Evolutionary conservation across 2,329 filamentous ascomycete species (phyloP).

Genomic region (Dactylellina sp.): DNA sequence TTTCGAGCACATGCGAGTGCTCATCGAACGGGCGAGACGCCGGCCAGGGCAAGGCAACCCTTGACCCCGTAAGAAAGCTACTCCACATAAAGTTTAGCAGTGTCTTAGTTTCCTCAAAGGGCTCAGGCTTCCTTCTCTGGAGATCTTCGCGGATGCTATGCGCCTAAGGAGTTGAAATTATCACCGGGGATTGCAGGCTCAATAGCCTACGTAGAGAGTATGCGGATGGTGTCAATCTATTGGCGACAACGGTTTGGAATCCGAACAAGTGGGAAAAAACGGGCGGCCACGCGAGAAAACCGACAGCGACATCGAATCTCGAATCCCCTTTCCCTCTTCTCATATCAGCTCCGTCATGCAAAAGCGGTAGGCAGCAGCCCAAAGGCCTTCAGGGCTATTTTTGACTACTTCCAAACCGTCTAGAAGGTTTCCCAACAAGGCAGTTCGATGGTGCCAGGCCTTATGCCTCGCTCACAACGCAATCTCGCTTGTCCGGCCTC

Average conservation of each 20-base stretch:
- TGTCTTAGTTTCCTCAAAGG: slow-evolving; percentile 52
- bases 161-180: slow-evolving; percentile 32
- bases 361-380: slow-evolving; percentile 52
- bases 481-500: slow-evolving; percentile 51
- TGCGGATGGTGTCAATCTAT: not conserved
- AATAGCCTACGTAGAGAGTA: not conserved
- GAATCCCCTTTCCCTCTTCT: slow-evolving; percentile 23
- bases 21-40: slow-evolving; percentile 42
- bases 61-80: slow-evolving; percentile 19
- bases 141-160: slow-evolving; percentile 50
- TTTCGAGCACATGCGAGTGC: slow-evolving; percentile 32
- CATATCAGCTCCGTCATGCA: slow-evolving; percentile 31
- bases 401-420: slow-evolving; percentile 44
- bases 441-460: slow-evolving; percentile 38
- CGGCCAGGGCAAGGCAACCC: slow-evolving; percentile 40
- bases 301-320: not conserved
- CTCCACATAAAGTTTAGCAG: slow-evolving; percentile 20
- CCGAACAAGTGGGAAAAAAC: slow-evolving; percentile 10
- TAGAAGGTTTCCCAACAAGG: slow-evolving; percentile 56
- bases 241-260: not conserved
- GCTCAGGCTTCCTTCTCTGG: slow-evolving; percentile 37
- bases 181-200: slow-evolving; percentile 9
- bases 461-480: slow-evolving; percentile 47
- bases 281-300: slow-evolving; percentile 29
- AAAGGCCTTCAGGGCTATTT: slow-evolving; percentile 54